A percentile compares a stretch with the other conserved stretches of the same genome.
Conservation (phyloP, 768 basidiomycete genomes). For the Collybia nuda region DNA sequence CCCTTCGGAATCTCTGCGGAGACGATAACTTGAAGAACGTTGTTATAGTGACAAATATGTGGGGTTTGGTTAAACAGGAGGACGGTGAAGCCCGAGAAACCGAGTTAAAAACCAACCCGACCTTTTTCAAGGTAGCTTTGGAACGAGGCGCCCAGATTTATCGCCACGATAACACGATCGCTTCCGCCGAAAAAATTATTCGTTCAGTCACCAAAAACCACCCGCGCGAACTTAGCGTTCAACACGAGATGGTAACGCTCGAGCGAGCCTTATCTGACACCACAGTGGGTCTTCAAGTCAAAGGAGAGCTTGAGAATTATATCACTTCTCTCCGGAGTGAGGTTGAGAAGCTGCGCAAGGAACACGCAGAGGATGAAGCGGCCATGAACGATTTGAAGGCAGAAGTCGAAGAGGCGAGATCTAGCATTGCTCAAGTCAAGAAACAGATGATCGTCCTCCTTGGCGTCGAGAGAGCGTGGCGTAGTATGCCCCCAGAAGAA, state of each 20-base stretch:
- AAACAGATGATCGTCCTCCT: too few relatives aligned
- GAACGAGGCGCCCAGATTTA: slow-evolving; percentile 34
- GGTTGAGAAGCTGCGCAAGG: too few relatives aligned
- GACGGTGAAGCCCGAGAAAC: slow-evolving; percentile 26
- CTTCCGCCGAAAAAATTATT: slow-evolving; percentile 29
- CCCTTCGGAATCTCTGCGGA: slow-evolving; percentile 48
- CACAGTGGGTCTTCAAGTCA: neutral
- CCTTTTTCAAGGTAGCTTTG: slow-evolving; percentile 41
- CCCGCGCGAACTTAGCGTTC: slow-evolving; percentile 10
- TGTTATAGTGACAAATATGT: slow-evolving; percentile 45
- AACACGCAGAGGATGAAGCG: too few relatives aligned
- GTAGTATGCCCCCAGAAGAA: too few relatives aligned
- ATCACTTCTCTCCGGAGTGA: too few relatives aligned
- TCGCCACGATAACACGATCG: slow-evolving; percentile 25
- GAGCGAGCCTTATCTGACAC: neutral
- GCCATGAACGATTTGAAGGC: too few relatives aligned
- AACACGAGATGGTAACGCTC: slow-evolving; percentile 13
- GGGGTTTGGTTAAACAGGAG: slow-evolving; percentile 32
- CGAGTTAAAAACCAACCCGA: slow-evolving; percentile 23
- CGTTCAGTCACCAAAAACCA: slow-evolving; percentile 22
- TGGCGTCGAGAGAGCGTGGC: too few relatives aligned
- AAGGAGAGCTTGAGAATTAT: too few relatives aligned
- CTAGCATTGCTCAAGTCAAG: too few relatives aligned
- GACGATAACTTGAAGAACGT: slow-evolving; percentile 41
- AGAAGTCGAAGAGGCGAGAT: too few relatives aligned